Evolutionary conservation across 495 filamentous ascomycete genomes (phyloP).

Genomic region (Aeminium ludgeri): DNA sequence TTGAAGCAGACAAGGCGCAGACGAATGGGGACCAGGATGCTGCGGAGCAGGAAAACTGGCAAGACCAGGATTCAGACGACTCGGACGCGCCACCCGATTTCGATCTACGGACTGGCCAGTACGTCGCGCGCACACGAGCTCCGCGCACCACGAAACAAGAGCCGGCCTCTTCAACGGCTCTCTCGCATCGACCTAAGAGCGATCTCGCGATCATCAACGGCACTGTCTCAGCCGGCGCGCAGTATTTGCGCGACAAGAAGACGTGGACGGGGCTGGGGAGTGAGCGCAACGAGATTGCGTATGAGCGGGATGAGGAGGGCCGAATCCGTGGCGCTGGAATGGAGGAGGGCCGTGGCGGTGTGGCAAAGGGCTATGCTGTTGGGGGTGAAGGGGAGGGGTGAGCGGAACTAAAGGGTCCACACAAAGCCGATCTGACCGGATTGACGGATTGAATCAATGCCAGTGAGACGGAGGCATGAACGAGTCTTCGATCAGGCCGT

Average conservation of each 20-base stretch:
- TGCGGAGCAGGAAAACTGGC: slow-evolving; percentile 9
- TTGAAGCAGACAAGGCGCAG: slow-evolving; percentile 9
- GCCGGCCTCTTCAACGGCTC: slow-evolving; percentile 18
- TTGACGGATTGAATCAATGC: too few relatives aligned
- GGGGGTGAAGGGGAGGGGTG: too few relatives aligned
- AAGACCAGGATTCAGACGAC: slow-evolving; percentile 38
- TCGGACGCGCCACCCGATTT: slow-evolving; percentile 63
- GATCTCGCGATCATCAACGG: slow-evolving; percentile 65
- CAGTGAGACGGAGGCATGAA: too few relatives aligned
- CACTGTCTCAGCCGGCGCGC: slow-evolving; percentile 73
- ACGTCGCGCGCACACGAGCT: slow-evolving; percentile 68
- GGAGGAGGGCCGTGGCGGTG: slow-evolving; percentile 73
- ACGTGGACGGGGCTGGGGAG: slow-evolving; percentile 88
- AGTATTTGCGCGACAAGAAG: slow-evolving; percentile 63
- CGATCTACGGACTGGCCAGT: slow-evolving; percentile 73
- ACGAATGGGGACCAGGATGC: slow-evolving; percentile 3
- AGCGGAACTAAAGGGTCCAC: too few relatives aligned
- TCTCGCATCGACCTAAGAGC: slow-evolving; percentile 45
- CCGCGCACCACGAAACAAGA: slow-evolving; percentile 4
- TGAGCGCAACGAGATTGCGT: slow-evolving; percentile 50
- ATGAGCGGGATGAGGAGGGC: slow-evolving; percentile 42
- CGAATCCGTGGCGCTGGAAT: slow-evolving; percentile 34
- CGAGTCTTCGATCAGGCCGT: too few relatives aligned
- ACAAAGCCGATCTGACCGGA: too few relatives aligned
- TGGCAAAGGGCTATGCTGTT: slow-evolving; percentile 67